Base-by-base conservation (phyloP, 768 basidiomycete species). In the Auricularia sp. region DNA sequence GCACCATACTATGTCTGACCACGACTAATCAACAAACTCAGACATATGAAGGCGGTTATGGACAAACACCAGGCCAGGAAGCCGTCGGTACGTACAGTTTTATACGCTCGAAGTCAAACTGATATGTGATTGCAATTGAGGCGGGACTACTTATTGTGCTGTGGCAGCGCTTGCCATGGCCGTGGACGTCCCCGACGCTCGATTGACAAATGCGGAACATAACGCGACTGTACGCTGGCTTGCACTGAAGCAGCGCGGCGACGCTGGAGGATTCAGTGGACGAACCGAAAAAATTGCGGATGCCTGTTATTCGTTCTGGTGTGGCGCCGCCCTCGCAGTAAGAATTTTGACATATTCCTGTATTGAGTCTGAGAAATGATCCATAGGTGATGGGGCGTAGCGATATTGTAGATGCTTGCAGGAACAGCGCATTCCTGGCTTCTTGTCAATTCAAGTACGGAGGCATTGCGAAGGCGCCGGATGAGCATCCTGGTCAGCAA, bases 241-340 rank as follows among this genome's bases (percentile, higher is more conserved):
- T 1, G 66, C 86, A 16, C 82, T 85, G 56, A 90, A 88, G 61
- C 93, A 93, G 71, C 78, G 83, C n/a, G 60, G 42, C 58, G 66
- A 70, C 0, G 78, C 79, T 0, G 93, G 93, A 0, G 96, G 96
- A 0, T 97, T 93, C 71, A 79, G 88, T 68, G 96, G 96, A 2
- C 82, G 96, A 29, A 93, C 93, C 1, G 87, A 85, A 65, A 99
- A 99, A 76, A 78, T 81, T 3, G 83, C 88, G 4, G 96, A 98
- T 67, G 91, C 93, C 2, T 99, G 96, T 73, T 99, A 99, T 74
- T 91, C 90, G 67, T 98, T 97, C 74, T 99, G 96, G 96, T 89
- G 88, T 68, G 88, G 91, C 3, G 94, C 87, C 8, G 80, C 91
- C 0, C 74, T 98, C 10, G 75, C 82, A 71, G 95, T 95, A 67